Percentiles rank a stretch among this genome's conserved stretches.
Conservation (phyloP, 345 rosid species). For the Syzygium oleosum region DNA sequence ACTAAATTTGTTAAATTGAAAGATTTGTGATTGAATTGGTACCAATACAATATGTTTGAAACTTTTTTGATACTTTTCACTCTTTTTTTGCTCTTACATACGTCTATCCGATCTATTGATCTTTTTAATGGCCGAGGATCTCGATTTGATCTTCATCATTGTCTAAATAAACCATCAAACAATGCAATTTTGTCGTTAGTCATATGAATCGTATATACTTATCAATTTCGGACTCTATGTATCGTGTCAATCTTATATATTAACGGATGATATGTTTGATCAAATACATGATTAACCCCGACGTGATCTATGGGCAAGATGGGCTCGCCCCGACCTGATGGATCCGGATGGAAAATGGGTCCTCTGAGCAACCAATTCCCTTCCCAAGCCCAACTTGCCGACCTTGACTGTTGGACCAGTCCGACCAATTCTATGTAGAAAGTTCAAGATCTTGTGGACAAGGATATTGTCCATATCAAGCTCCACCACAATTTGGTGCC, state of each 20-base stretch:
- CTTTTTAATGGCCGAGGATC: background rate
- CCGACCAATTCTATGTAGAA: background rate
- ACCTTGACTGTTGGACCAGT: background rate
- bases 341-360: background rate
- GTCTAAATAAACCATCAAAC: background rate
- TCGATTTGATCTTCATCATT: background rate
- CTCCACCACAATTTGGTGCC: background rate
- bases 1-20: too few relatives aligned
- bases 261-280: background rate
- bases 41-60: too few relatives aligned
- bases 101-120: background rate
- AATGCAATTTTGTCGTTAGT: background rate
- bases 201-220: background rate
- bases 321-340: background rate
- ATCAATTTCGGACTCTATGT: background rate
- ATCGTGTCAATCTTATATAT: background rate
- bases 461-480: background rate
- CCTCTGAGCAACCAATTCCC: background rate
- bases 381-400: background rate
- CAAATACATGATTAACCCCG: background rate
- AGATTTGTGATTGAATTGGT: too few relatives aligned
- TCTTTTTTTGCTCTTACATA: background rate
- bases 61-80: background rate
- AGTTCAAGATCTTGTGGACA: background rate
- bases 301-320: background rate